Conservation (phyloP, 169 alveolate genomes). For the Amoebophrya sp. region DNA sequence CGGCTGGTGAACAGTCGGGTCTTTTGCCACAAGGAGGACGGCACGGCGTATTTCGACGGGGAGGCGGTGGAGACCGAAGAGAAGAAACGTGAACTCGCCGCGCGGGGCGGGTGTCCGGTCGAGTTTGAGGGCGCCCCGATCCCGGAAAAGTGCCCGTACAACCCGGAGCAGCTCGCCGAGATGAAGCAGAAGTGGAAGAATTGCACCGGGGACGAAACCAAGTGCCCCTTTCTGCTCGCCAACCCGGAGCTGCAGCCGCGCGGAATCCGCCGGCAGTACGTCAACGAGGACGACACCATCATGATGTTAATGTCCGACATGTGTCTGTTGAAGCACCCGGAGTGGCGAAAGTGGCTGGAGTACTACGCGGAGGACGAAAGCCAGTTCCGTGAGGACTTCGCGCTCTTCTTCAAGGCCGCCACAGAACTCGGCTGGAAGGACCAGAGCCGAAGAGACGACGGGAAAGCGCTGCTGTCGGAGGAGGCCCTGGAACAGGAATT, state of each 20-base stretch:
- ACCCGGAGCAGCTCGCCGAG: background rate
- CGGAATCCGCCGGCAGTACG: background rate
- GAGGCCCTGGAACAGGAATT: too few relatives aligned
- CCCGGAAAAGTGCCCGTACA: background rate
- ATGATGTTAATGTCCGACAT: background rate
- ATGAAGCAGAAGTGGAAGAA: too few relatives aligned
- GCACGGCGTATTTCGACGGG: background rate
- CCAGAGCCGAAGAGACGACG: background rate
- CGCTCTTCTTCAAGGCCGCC: background rate
- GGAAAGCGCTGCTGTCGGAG: background rate
- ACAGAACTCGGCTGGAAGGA: background rate
- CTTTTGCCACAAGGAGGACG: background rate
- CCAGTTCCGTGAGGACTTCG: background rate
- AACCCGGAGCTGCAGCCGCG: background rate
- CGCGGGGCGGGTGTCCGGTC: too few relatives aligned
- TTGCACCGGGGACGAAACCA: too few relatives aligned
- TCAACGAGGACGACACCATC: background rate
- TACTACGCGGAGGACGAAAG: background rate
- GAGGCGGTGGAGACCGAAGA: background rate
- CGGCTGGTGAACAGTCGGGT: background rate
- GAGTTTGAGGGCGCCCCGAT: too few relatives aligned
- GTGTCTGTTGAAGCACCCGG: background rate
- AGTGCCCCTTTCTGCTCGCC: too few relatives aligned
- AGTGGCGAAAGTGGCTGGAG: background rate
- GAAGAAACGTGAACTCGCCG: background rate